phyloP scores from a whole-genome alignment of 306 rosid species.

The Casuarina equisetifolia region DNA sequence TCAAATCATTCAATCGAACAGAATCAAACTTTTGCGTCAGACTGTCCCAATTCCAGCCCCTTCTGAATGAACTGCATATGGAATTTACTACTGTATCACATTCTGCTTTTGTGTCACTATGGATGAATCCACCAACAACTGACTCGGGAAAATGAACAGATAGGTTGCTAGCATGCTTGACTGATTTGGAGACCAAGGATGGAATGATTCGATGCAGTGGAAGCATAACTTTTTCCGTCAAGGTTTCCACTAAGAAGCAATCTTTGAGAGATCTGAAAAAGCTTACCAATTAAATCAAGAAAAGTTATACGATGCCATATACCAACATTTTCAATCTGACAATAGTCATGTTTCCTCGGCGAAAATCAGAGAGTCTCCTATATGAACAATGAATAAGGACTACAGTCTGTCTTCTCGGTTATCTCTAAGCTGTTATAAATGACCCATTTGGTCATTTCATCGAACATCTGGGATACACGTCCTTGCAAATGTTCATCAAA shows the following conservation, averaged over 20 bases:
- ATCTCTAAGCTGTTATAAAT: too few relatives aligned
- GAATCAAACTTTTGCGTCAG: constrained; percentile 40
- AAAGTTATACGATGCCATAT: not conserved
- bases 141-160: constrained; percentile 9
- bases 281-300: not conserved
- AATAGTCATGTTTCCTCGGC: not conserved
- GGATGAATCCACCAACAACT: constrained; percentile 19
- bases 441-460: too few relatives aligned
- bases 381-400: too few relatives aligned
- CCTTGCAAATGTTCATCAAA: too few relatives aligned
- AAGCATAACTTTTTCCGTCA: constrained; percentile 15
- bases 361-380: too few relatives aligned
- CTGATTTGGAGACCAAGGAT: constrained; percentile 25
- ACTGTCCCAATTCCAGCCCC: constrained; percentile 56
- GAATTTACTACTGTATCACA: constrained; percentile 15
- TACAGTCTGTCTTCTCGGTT: too few relatives aligned
- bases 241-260: not conserved
- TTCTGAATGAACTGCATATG: constrained; percentile 49
- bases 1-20: constrained; percentile 32
- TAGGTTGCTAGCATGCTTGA: constrained; percentile 14
- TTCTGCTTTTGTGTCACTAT: constrained; percentile 10
- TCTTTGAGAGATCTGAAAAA: not conserved
- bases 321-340: not conserved
- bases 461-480: too few relatives aligned
- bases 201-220: constrained; percentile 21